Base-by-base conservation (phyloP, 352 stramenopile species). In the Phytophthora quininea region DNA sequence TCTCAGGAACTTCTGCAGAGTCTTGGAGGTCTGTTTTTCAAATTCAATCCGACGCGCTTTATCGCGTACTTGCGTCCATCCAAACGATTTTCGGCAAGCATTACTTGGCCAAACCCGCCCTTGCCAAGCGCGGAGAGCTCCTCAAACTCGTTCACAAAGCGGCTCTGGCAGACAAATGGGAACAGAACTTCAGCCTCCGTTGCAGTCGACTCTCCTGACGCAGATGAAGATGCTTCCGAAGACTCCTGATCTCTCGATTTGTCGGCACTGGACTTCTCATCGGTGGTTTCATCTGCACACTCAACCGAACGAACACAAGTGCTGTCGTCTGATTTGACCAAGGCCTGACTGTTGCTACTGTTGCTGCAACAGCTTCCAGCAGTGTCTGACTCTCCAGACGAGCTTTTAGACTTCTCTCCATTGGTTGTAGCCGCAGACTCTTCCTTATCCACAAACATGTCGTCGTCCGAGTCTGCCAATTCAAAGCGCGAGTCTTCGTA, bases 71-170 rank as follows among this genome's bases (percentile, higher is more conserved):
- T 89, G 60, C 93, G 83, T 27, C 94, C 86, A 77, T 99, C 96
- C 0, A 98, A 73, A 6, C 93, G 89, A 74, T 99, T 98, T 52
- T 97, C 87, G 11, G 92, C 92, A 32, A 98, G 84, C 54, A 98
- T 93, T 4, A 99, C 96, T 82, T 98, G 91, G 14, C 96, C 96
- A 37, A 98, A 98, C 1, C 95, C 96, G 46, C 96, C 96, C 69
- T 97, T 88, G 14, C 95, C 96, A 51, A 99, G 86, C 7, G 92
- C 79, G 19, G 87, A 93, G 10, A 93, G 64, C 62, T 95, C 83
- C 32, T 90, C 79, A 74, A 95, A 95, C 47, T 95, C 87, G 52
- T 95, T 93, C 40, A 82, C 70, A 60, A 95, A 95, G 32, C 87
- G 87, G 42, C 85, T 92, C 52, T 92, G 87, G 62, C 85, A 95